Percentiles rank a stretch among this genome's conserved stretches.
Evolutionary conservation across 345 rosid species (phyloP).

Genomic region (Draba incana): DNA sequence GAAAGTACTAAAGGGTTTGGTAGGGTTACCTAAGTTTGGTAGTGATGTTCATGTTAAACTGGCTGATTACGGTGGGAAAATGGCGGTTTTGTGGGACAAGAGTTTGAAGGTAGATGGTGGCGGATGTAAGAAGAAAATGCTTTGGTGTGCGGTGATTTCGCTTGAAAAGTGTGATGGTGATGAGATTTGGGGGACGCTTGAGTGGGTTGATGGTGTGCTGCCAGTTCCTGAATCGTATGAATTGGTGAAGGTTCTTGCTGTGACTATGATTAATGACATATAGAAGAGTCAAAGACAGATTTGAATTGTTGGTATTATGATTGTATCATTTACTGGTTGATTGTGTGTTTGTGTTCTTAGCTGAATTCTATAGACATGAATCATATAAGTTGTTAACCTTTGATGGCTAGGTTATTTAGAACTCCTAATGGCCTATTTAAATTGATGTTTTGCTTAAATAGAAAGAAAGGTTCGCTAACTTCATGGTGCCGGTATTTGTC

Average conservation of each 20-base stretch:
- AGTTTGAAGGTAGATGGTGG: slow-evolving; percentile 26
- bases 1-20: slow-evolving; percentile 55
- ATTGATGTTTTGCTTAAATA: too few species aligned
- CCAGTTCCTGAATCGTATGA: slow-evolving; percentile 47
- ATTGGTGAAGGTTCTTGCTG: slow-evolving; percentile 56
- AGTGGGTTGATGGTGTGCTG: slow-evolving; percentile 58
- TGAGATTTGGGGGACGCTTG: slow-evolving; percentile 52
- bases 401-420: too few species aligned
- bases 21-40: slow-evolving; percentile 56
- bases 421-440: too few species aligned
- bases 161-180: slow-evolving; percentile 47
- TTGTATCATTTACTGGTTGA: not conserved
- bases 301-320: not conserved
- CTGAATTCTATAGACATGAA: too few species aligned
- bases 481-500: too few species aligned
- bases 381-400: too few species aligned
- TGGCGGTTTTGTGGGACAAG: slow-evolving; percentile 68
- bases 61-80: slow-evolving; percentile 52
- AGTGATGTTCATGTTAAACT: slow-evolving; percentile 49
- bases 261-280: slow-evolving; percentile 2
- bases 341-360: too few species aligned
- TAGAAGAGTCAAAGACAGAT: not conserved
- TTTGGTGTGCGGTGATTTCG: slow-evolving; percentile 60
- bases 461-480: too few species aligned
- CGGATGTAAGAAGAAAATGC: slow-evolving; percentile 42